Percentiles rank a stretch among this genome's conserved stretches.
phyloP scores from a whole-genome alignment of 1,139 yeast genomes.

The Candida sp. region DNA sequence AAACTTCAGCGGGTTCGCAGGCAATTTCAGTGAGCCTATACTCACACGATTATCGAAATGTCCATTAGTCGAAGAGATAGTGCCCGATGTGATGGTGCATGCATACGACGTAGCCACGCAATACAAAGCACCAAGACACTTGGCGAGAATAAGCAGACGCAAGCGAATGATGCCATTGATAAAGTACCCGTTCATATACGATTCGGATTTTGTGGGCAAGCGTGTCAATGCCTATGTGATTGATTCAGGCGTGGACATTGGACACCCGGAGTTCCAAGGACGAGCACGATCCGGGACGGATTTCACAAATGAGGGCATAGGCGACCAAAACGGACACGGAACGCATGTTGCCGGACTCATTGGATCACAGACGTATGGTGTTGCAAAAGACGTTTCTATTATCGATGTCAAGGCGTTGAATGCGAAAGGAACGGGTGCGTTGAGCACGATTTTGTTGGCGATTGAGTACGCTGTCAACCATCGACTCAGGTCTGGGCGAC shows the following conservation, averaged over 20 bases:
- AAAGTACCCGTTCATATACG: slow-evolving; percentile 28
- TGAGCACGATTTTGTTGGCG: slow-evolving; percentile 71
- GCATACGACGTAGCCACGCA: slow-evolving; percentile 43
- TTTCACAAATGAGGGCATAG: slow-evolving; percentile 61
- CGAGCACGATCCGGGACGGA: slow-evolving; percentile 62
- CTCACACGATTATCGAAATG: slow-evolving; percentile 50
- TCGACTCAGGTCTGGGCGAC: slow-evolving; percentile 37
- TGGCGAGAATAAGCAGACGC: slow-evolving; percentile 64
- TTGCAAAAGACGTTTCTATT: slow-evolving; percentile 67
- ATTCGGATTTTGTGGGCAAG: slow-evolving; percentile 24
- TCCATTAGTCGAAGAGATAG: slow-evolving; percentile 57
- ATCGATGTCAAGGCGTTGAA: slow-evolving; percentile 79
- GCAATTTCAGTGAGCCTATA: slow-evolving; percentile 53
- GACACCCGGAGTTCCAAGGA: slow-evolving; percentile 69
- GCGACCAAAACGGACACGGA: slow-evolving; percentile 75
- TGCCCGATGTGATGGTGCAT: slow-evolving; percentile 58
- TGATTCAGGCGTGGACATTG: slow-evolving; percentile 70
- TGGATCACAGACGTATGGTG: slow-evolving; percentile 80
- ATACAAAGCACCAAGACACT: slow-evolving; percentile 67
- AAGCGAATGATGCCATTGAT: slow-evolving; percentile 27
- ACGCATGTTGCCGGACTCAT: slow-evolving; percentile 91
- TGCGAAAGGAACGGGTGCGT: slow-evolving; percentile 62
- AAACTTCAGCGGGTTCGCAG: slow-evolving; percentile 64
- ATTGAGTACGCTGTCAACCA: slow-evolving; percentile 75
- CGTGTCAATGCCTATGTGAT: slow-evolving; percentile 76